These are phyloP conservation scores for Selaginella tamariscina DNA, from an alignment of 75 land plant genomes.

Conservation along the genomic window DNA sequence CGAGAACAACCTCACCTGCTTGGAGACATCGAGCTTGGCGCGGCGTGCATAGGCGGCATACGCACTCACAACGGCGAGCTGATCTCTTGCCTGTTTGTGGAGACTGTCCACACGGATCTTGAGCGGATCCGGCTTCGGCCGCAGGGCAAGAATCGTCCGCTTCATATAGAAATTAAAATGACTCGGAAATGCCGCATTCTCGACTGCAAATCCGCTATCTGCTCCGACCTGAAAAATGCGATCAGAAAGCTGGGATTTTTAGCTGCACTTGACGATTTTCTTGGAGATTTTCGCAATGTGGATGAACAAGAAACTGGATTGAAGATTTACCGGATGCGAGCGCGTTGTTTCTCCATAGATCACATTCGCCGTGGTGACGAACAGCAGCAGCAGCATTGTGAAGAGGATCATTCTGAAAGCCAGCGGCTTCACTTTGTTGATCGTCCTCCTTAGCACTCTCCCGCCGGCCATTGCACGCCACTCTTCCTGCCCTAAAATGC, in stretches of 20 bases:
- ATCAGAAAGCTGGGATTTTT: background rate
- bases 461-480: constrained; percentile 4
- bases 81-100: background rate
- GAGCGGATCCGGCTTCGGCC: background rate
- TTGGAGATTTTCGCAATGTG: background rate
- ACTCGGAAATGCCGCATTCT: background rate
- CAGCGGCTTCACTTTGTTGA: background rate
- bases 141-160: background rate
- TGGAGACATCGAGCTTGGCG: background rate
- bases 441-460: constrained; percentile 1
- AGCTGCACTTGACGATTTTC: background rate
- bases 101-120: background rate
- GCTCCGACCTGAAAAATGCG: background rate
- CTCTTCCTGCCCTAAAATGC: too few species aligned
- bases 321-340: constrained; percentile 14
- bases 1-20: background rate
- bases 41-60: background rate
- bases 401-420: constrained; percentile 25
- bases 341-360: constrained; percentile 24
- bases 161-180: constrained; percentile 18
- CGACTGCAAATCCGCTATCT: background rate
- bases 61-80: background rate
- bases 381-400: constrained; percentile 54
- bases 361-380: constrained; percentile 44
- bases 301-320: background rate